These are phyloP conservation scores for Apiospora malaysiana DNA, from an alignment of 2,329 filamentous ascomycete species.

Conservation along the genomic window DNA sequence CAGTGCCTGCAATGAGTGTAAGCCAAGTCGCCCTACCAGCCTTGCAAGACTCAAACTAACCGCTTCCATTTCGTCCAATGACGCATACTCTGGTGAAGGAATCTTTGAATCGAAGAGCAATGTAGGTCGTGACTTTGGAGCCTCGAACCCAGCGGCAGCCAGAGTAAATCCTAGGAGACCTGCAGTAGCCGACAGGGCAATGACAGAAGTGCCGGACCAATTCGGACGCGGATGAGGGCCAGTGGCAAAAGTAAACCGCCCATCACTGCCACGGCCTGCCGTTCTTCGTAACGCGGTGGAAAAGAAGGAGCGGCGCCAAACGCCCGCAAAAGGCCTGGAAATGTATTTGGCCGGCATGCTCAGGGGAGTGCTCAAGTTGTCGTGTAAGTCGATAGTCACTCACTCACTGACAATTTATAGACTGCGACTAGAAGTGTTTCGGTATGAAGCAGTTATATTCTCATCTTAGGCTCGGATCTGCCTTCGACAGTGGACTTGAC, in stretches of 20 bases:
- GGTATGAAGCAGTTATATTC: neutral
- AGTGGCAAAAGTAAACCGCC: slow-evolving; percentile 27
- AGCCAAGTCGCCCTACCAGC: neutral
- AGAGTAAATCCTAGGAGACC: slow-evolving; percentile 40
- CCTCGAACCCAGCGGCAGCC: slow-evolving; percentile 34
- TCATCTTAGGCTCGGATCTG: neutral
- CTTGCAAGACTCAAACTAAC: slow-evolving; percentile 38
- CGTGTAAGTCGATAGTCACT: slow-evolving; percentile 8
- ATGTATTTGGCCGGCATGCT: slow-evolving; percentile 33
- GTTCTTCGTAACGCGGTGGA: slow-evolving; percentile 28
- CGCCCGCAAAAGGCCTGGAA: slow-evolving; percentile 29
- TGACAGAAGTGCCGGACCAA: slow-evolving; percentile 40
- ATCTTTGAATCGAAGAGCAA: slow-evolving; percentile 38
- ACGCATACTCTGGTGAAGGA: slow-evolving; percentile 50
- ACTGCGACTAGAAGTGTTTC: too few relatives aligned
- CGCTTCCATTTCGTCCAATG: slow-evolving; percentile 55
- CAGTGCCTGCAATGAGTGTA: slow-evolving; percentile 51
- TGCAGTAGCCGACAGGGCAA: slow-evolving; percentile 37
- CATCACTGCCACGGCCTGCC: slow-evolving; percentile 26
- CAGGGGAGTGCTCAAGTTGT: neutral
- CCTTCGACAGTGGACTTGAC: neutral
- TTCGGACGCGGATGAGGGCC: slow-evolving; percentile 26
- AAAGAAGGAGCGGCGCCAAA: slow-evolving; percentile 30
- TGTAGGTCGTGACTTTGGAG: slow-evolving; percentile 31
- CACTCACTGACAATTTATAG: slow-evolving; percentile 6